These are phyloP conservation scores for Prinsepia uniflora DNA, from an alignment of 306 rosid species.

Conservation along the genomic window DNA sequence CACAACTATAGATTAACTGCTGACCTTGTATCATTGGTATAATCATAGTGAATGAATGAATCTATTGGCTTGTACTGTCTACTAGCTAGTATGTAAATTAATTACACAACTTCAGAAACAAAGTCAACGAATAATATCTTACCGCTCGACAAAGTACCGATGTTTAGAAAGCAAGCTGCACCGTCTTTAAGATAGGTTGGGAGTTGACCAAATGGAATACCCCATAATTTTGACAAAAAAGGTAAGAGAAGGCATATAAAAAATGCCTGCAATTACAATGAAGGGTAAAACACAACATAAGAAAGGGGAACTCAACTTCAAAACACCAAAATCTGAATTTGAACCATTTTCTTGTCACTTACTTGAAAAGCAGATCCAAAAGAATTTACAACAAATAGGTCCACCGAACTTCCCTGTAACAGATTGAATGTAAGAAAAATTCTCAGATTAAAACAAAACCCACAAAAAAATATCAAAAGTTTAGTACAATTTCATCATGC, in stretches of 20 bases:
- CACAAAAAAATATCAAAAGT: slow-evolving; percentile 1
- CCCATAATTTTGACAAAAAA: slow-evolving; percentile 84
- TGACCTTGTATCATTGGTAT: neutral
- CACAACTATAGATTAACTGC: neutral
- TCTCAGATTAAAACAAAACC: neutral
- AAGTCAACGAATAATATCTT: slow-evolving; percentile 27
- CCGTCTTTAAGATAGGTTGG: slow-evolving; percentile 84
- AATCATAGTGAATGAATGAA: neutral
- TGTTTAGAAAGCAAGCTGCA: slow-evolving; percentile 79
- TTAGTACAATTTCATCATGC: neutral
- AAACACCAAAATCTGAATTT: slow-evolving; percentile 3
- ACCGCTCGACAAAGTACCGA: slow-evolving; percentile 65
- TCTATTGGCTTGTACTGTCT: neutral
- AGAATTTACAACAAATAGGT: slow-evolving; percentile 84
- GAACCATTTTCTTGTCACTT: slow-evolving; percentile 28
- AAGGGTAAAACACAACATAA: neutral
- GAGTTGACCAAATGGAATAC: slow-evolving; percentile 70
- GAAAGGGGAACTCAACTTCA: neutral
- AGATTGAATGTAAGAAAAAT: slow-evolving; percentile 12
- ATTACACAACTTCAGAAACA: neutral
- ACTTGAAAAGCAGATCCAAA: slow-evolving; percentile 92
- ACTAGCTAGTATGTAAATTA: neutral
- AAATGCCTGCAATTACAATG: slow-evolving; percentile 55
- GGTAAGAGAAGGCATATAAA: slow-evolving; percentile 76
- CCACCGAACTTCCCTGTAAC: slow-evolving; percentile 69